A percentile compares a stretch with the other conserved stretches of the same genome.
phyloP scores from a whole-genome alignment of 2,329 filamentous ascomycete genomes.

The Pseudogymnoascus sp. region DNA sequence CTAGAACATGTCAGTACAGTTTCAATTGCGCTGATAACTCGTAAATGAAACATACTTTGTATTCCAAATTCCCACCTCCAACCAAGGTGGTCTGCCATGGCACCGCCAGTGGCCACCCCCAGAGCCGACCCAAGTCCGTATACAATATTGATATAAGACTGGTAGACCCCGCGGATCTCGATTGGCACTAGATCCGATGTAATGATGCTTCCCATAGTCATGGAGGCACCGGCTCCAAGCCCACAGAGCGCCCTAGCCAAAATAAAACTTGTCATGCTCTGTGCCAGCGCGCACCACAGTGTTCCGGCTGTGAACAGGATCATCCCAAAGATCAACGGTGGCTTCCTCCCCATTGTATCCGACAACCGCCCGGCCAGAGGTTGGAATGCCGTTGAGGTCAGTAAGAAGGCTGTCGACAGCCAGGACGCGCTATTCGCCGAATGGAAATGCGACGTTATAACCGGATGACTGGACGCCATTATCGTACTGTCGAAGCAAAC shows the following conservation, averaged over 20 bases:
- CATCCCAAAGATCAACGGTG: constrained; percentile 59
- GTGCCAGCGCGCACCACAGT: constrained; percentile 62
- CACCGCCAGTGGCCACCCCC: constrained; percentile 64
- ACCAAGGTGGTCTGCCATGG: constrained; percentile 62
- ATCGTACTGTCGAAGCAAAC: constrained; percentile 69
- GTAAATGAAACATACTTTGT: constrained; percentile 33
- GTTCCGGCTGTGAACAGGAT: constrained; percentile 59
- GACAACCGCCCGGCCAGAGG: constrained; percentile 69
- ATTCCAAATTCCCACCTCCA: constrained; percentile 69
- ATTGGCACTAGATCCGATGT: constrained; percentile 70
- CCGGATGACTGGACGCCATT: constrained; percentile 75
- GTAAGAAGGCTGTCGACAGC: constrained; percentile 72
- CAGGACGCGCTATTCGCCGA: constrained; percentile 75
- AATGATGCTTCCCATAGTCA: constrained; percentile 64
- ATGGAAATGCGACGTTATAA: constrained; percentile 74
- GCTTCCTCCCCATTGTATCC: constrained; percentile 65
- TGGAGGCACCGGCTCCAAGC: constrained; percentile 64
- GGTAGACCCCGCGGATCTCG: constrained; percentile 58
- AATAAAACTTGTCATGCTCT: constrained; percentile 64
- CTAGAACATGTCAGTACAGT: constrained; percentile 18
- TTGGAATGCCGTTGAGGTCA: constrained; percentile 71
- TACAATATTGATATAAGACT: constrained; percentile 62
- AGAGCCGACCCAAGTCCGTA: constrained; percentile 53
- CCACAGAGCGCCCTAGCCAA: constrained; percentile 65
- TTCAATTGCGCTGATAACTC: neutral